phyloP scores from a whole-genome alignment of 1,139 yeast species.

The Pichia sp. region DNA sequence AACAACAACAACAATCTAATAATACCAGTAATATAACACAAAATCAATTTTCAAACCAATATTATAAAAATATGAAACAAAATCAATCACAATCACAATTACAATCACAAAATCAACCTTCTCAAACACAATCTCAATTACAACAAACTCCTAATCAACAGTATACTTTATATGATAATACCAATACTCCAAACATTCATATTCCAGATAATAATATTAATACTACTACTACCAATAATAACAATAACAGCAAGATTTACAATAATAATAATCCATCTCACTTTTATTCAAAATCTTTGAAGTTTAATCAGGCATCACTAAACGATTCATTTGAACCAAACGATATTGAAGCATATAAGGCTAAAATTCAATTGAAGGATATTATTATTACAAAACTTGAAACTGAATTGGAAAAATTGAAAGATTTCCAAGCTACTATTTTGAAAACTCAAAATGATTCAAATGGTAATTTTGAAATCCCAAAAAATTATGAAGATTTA shows the following conservation, averaged over 20 bases:
- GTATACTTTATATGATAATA: background rate
- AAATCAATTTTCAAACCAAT: background rate
- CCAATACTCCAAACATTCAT: too few relatives aligned
- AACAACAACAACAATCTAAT: slow-evolving; percentile 2
- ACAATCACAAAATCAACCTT: slow-evolving; percentile 16
- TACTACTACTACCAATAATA: background rate
- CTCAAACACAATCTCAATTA: slow-evolving; percentile 1
- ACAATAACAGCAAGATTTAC: background rate
- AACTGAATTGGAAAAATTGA: slow-evolving; percentile 21
- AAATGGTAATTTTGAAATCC: slow-evolving; percentile 29
- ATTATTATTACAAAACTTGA: slow-evolving; percentile 25
- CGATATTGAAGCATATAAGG: slow-evolving; percentile 19
- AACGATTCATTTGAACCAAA: slow-evolving; percentile 7
- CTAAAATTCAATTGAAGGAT: slow-evolving; percentile 26
- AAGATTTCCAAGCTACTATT: slow-evolving; percentile 18
- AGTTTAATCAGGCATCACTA: slow-evolving; percentile 10
- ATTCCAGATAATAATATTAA: too few relatives aligned
- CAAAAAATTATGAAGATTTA: slow-evolving; percentile 41
- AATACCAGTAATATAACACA: background rate
- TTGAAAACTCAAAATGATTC: slow-evolving; percentile 12
- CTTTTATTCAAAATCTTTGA: slow-evolving; percentile 6
- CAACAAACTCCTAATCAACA: slow-evolving; percentile 2
- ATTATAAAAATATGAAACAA: background rate
- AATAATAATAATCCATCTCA: slow-evolving; percentile 5
- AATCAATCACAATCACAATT: slow-evolving; percentile 7